Conservation (phyloP, 352 stramenopile species). For the Pythium volutum region DNA sequence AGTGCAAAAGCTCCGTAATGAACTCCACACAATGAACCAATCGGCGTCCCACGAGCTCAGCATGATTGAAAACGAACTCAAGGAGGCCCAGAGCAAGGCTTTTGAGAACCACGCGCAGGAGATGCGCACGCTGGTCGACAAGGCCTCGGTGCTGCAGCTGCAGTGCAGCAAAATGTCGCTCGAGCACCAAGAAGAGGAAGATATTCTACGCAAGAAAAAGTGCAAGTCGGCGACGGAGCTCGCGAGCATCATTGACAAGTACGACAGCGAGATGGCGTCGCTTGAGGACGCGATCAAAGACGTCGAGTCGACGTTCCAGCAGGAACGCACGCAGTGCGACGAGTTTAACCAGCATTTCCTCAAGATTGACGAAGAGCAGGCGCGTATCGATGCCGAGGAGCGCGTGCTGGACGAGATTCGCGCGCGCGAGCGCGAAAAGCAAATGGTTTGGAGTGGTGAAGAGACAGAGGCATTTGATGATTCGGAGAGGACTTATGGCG, state of each 20-base stretch:
- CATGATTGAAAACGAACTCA: slow-evolving; percentile 73
- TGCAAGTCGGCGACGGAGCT: slow-evolving; percentile 77
- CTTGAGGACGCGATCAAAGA: slow-evolving; percentile 53
- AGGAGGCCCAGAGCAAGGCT: slow-evolving; percentile 66
- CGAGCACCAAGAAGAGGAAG: slow-evolving; percentile 83
- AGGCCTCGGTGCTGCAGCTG: slow-evolving; percentile 49
- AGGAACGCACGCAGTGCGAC: slow-evolving; percentile 54
- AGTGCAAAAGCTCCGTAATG: slow-evolving; percentile 76
- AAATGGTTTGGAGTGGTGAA: slow-evolving; percentile 40
- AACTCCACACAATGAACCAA: slow-evolving; percentile 75
- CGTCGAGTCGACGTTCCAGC: slow-evolving; percentile 39
- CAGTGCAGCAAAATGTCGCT: slow-evolving; percentile 64
- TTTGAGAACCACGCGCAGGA: slow-evolving; percentile 78
- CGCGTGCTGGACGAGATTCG: slow-evolving; percentile 66
- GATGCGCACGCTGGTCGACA: slow-evolving; percentile 66
- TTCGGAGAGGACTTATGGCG: too few relatives aligned
- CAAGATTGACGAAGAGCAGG: slow-evolving; percentile 86
- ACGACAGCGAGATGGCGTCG: slow-evolving; percentile 67
- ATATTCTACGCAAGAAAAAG: slow-evolving; percentile 76
- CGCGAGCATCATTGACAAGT: slow-evolving; percentile 66
- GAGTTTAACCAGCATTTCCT: slow-evolving; percentile 84
- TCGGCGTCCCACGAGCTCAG: slow-evolving; percentile 68
- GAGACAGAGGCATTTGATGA: too few relatives aligned
- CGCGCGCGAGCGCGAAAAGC: slow-evolving; percentile 66
- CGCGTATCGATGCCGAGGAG: slow-evolving; percentile 80